These are phyloP conservation scores for Ceratocystis destructans DNA, from an alignment of 2,329 filamentous ascomycete genomes.

Conservation along the genomic window DNA sequence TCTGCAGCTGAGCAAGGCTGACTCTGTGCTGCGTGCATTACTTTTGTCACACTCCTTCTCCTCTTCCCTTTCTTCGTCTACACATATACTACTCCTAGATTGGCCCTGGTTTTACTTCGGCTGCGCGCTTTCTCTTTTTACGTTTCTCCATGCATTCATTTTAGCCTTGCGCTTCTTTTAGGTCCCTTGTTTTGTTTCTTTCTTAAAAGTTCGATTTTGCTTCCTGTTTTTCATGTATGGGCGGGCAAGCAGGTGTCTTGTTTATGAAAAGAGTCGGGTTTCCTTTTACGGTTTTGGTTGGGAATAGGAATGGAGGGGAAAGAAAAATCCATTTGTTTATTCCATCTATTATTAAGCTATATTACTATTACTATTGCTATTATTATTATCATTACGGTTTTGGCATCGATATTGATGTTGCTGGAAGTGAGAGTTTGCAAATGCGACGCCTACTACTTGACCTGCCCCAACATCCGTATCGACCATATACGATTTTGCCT, in stretches of 20 bases:
- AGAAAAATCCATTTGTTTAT: neutral
- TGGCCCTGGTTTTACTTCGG: neutral
- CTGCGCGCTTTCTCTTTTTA: neutral
- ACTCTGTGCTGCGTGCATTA: neutral
- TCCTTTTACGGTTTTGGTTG: neutral
- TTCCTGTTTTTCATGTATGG: neutral
- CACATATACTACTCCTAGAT: neutral
- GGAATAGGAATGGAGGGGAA: neutral
- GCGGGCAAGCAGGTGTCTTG: constrained; percentile 5
- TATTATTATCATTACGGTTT: neutral
- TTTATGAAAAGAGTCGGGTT: constrained; percentile 6
- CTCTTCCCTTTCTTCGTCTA: neutral
- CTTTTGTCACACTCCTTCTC: neutral
- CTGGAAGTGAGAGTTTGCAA: neutral
- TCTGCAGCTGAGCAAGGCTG: neutral
- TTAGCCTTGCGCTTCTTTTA: neutral
- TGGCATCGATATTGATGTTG: neutral
- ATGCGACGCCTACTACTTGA: neutral
- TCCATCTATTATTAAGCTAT: neutral
- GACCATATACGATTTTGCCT: neutral
- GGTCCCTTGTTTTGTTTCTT: neutral
- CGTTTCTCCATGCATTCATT: neutral
- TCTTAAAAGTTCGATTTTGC: neutral
- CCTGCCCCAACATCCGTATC: neutral
- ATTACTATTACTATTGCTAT: neutral